Evolutionary conservation across 306 rosid genomes (phyloP), one percentile per base, ranked within the genome.

Genomic region (Acacia acuminata): DNA sequence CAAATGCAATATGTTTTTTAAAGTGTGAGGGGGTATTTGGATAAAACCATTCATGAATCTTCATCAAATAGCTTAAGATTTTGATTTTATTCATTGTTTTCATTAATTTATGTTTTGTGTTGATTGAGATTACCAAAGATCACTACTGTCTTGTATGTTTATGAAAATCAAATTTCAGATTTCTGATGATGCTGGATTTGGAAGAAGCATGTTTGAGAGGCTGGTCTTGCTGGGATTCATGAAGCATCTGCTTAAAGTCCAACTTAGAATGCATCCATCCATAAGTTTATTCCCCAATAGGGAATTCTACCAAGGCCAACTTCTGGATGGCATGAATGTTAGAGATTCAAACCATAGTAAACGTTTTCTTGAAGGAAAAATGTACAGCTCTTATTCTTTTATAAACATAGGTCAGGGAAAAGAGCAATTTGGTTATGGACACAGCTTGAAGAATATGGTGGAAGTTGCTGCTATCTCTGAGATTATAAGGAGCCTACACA

Each of bases 191-290:
- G 89, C 89, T 69, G 83, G 79, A 13, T 89, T 82, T 45, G 90
- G 92, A 79, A 88, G 91, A 81, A 87, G 91, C 27, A 38, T 88
- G 83, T 86, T 88, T 8, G 80, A 84, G 82, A 88, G 91, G 74
- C 53, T 88, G 72, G 89, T 76, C n/a, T 10, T 7, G 22, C 76
- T 83, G 73, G 89, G 88, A 32, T 71, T 71, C 66, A 63, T 55
- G 70, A 86, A 25, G 74, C 88, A 79, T 8, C 77, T 86, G 51
- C 88, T 88, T 60, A 58, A 86, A 58, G 61, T 86, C 63, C 89
- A 88, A 15, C 84, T 79, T 36, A 84, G 91, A 77, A 86, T 88
- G 91, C 91, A 84, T 82, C 89, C 91, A 66, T 82, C 88, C 27
- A 86, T 88, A 64, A 86, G 89, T 71, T 36, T 48, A 27, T 88